Evolutionary conservation across 2,329 filamentous ascomycete genomes (phyloP), one percentile per base, ranked within the genome.

Genomic region (Colletotrichum lentis): DNA sequence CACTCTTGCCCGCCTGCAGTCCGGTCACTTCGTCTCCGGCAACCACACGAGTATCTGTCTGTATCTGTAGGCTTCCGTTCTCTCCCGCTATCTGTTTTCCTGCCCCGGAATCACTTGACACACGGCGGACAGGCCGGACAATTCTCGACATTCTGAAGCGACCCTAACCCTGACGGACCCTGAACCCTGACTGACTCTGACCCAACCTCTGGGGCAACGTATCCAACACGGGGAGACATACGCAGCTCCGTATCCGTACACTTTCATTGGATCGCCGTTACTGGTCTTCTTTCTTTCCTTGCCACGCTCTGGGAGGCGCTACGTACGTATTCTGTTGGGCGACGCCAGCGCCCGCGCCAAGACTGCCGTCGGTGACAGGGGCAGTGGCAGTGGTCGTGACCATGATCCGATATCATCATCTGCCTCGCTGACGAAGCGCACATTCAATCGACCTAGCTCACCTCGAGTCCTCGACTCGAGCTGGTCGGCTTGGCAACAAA

Each of bases 41-140:
- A 59, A 53, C 62, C 53, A 58, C n/a, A 27, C 6, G 43, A 18
- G 5, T 18, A 27, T 20, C 43, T 35, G 5, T n/a, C n/a, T n/a
- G n/a, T 46, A 35, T 37, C 20, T 22, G 27, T 31, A 31, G 5
- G 27, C 11, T 46, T 16, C 22, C 18, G 14, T 12, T 22, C 8
- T 22, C 22, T 31, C 27, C 12, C 41, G n/a, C 27, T 16, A 35
- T 67, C 54, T 54, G 61, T 64, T 64, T 59, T 50, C 27, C 8
- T 47, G 61, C 65, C 46, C 49, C 57, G 35, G 53, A 54, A 50
- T 60, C 24, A 60, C 61, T 68, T 65, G 65, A 68, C 61, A 53
- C 65, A 54, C 58, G n/a, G n/a, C 12, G 35, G 35, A 14, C 31
- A 14, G 20, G 49, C 54, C 27, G 49, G 61, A 55, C 41, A 65